phyloP scores from a whole-genome alignment of 2,329 filamentous ascomycete genomes.

The Sporothrix dimorphospora region DNA sequence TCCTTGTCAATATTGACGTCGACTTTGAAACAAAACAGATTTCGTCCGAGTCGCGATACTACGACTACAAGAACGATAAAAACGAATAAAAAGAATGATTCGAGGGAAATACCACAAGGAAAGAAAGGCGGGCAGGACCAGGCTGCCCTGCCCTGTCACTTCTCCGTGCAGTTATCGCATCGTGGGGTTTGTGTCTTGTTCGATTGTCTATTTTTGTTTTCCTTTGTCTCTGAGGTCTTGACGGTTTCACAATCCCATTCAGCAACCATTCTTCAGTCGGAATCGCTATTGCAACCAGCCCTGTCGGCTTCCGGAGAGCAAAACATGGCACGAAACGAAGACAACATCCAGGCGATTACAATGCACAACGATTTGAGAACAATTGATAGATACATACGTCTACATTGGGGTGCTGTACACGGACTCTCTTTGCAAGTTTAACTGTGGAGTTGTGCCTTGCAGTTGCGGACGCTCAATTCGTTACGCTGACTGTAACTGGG shows the following conservation, averaged over 20 bases:
- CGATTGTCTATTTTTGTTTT: background rate
- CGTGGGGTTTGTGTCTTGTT: background rate
- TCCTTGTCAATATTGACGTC: background rate
- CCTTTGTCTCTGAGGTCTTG: background rate
- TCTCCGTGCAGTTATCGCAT: conserved; percentile 2
- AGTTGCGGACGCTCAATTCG: background rate
- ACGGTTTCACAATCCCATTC: background rate
- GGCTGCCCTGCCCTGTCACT: background rate
- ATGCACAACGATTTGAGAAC: no score
- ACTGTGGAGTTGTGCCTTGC: background rate
- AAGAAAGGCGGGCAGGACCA: background rate
- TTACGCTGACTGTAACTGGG: conserved; percentile 3
- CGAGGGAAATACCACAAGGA: background rate
- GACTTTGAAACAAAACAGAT: background rate
- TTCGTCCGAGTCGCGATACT: background rate
- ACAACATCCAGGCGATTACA: background rate
- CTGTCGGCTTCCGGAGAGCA: background rate
- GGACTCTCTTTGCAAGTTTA: no score
- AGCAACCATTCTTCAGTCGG: conserved; percentile 9
- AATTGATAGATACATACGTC: background rate
- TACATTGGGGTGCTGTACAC: background rate
- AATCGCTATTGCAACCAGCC: background rate
- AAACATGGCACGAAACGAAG: background rate
- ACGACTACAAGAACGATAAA: background rate
- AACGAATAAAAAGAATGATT: background rate